Percentiles rank a stretch among this genome's conserved stretches.
Conservation (phyloP, 176 grass and related monocot genomes). For the Aegilops umbellulata region DNA sequence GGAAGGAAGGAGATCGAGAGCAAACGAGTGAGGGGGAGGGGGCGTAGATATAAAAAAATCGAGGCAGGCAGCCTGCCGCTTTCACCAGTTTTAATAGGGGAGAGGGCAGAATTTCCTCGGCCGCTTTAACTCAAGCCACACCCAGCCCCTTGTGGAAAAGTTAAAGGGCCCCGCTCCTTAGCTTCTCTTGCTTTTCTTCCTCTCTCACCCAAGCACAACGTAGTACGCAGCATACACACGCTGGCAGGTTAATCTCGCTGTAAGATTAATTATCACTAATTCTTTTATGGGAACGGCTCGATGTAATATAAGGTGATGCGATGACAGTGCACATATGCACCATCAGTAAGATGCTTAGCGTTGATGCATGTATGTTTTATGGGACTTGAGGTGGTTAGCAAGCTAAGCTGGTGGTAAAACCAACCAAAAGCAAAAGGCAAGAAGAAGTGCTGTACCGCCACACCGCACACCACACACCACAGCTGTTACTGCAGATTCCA, state of each 20-base stretch:
- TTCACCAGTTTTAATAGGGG: slow-evolving; percentile 60
- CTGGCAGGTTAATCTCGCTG: slow-evolving; percentile 18
- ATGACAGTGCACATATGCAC: neutral
- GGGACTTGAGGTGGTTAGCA: slow-evolving; percentile 19
- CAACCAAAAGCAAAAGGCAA: slow-evolving; percentile 43
- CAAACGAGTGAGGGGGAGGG: slow-evolving; percentile 37
- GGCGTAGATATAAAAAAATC: slow-evolving; percentile 67
- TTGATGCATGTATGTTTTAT: slow-evolving; percentile 29
- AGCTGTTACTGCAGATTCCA: slow-evolving; percentile 63
- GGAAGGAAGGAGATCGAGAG: slow-evolving; percentile 8
- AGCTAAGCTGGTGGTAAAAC: slow-evolving; percentile 29
- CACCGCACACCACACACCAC: slow-evolving; percentile 26
- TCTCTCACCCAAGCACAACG: slow-evolving; percentile 29
- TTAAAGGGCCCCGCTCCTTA: slow-evolving; percentile 47
- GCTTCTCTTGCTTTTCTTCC: slow-evolving; percentile 13
- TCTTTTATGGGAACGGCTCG: neutral
- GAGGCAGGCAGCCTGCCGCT: slow-evolving; percentile 60
- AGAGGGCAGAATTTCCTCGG: slow-evolving; percentile 72
- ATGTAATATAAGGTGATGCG: slow-evolving; percentile 46
- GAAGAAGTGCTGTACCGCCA: slow-evolving; percentile 35
- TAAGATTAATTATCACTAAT: neutral
- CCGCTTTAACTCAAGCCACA: slow-evolving; percentile 86
- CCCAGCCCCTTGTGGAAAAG: slow-evolving; percentile 63
- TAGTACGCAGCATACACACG: neutral
- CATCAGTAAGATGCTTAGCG: slow-evolving; percentile 22